Conservation (phyloP, 106 monocot species). For the Dendrobium nobile region DNA sequence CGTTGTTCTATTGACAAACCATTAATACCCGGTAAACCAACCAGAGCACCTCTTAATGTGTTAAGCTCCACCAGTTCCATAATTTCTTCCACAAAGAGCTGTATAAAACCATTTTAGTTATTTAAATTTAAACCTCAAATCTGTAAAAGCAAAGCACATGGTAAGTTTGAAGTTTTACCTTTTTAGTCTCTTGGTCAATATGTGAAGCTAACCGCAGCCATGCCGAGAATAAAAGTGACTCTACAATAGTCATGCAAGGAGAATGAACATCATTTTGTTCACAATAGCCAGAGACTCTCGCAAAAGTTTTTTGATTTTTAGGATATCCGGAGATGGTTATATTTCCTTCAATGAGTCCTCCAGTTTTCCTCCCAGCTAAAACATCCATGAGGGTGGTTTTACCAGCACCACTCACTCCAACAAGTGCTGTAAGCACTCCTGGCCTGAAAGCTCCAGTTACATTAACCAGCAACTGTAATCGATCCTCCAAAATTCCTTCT, state of each 20-base stretch:
- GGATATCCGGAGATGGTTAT: constrained; percentile 93
- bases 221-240: constrained; percentile 88
- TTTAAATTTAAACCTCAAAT: background rate
- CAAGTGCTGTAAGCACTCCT: constrained; percentile 90
- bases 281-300: constrained; percentile 93
- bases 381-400: constrained; percentile 99
- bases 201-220: constrained; percentile 83
- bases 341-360: constrained; percentile 81
- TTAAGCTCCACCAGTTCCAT: constrained; percentile 98
- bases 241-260: constrained; percentile 85
- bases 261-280: constrained; percentile 99
- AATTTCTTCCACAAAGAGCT: constrained; percentile 96
- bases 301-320: constrained; percentile 95
- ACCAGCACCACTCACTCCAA: constrained; percentile 97
- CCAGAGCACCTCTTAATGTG: constrained; percentile 73
- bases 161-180: constrained; percentile 26
- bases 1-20: constrained; percentile 94
- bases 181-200: constrained; percentile 57
- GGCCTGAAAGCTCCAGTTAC: constrained; percentile 99
- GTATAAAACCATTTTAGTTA: background rate
- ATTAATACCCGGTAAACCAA: constrained; percentile 87
- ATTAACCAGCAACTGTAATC: constrained; percentile 77
- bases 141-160: background rate
- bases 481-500: constrained; percentile 78
- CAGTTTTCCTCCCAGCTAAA: constrained; percentile 95